A percentile compares a stretch with the other conserved stretches of the same genome.
Conservation (phyloP, 2,329 filamentous ascomycete genomes). For the Fusarium sp. region DNA sequence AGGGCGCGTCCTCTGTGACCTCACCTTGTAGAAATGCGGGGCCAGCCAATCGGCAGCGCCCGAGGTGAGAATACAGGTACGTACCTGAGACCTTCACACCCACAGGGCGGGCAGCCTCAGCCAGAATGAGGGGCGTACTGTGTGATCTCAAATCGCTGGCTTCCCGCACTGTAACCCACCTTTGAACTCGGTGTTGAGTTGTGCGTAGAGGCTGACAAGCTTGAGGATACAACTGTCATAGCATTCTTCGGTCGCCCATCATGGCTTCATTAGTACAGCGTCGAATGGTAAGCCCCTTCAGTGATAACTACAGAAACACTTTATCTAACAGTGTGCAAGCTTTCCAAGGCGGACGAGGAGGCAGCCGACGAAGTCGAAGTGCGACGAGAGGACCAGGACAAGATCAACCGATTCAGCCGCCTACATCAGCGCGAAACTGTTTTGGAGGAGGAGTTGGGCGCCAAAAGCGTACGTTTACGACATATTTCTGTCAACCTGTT, state of each 20-base stretch:
- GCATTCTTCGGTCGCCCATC: slow-evolving; percentile 30
- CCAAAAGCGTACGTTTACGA: slow-evolving; percentile 76
- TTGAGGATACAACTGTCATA: slow-evolving; percentile 30
- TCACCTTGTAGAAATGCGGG: slow-evolving; percentile 28
- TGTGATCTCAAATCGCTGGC: not conserved
- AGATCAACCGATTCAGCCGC: slow-evolving; percentile 97
- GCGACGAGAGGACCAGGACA: slow-evolving; percentile 95
- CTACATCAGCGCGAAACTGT: slow-evolving; percentile 86
- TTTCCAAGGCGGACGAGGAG: slow-evolving; percentile 93
- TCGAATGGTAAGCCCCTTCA: slow-evolving; percentile 63
- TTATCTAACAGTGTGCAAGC: slow-evolving; percentile 62
- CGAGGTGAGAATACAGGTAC: slow-evolving; percentile 26
- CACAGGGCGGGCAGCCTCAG: not conserved
- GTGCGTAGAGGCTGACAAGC: slow-evolving; percentile 26
- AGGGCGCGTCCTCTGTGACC: slow-evolving; percentile 42
- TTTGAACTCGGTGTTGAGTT: slow-evolving; percentile 33
- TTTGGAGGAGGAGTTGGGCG: slow-evolving; percentile 82
- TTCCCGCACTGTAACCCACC: slow-evolving; percentile 45
- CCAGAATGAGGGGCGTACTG: slow-evolving; percentile 39
- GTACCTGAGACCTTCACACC: slow-evolving; percentile 29
- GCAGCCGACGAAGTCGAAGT: slow-evolving; percentile 89
- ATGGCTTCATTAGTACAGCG: slow-evolving; percentile 65
- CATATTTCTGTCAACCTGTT: too few relatives aligned
- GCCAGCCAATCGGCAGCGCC: slow-evolving; percentile 42
- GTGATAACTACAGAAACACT: rapidly evolving